phyloP scores from a whole-genome alignment of 2,329 filamentous ascomycete species.

The Colletotrichum caudatum region DNA sequence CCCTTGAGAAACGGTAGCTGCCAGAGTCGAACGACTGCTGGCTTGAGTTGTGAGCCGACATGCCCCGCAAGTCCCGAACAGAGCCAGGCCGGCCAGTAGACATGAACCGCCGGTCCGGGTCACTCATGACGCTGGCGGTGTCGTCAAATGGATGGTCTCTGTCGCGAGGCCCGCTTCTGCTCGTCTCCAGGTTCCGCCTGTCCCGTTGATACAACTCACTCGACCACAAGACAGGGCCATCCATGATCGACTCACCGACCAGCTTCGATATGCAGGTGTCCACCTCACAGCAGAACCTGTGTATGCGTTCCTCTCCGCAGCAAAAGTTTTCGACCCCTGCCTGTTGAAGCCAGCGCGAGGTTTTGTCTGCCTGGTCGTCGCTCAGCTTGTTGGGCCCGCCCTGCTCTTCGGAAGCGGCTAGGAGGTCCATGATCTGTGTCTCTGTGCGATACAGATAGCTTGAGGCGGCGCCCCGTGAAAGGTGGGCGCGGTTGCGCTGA shows the following conservation, averaged over 20 bases:
- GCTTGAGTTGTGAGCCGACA: conserved; percentile 72
- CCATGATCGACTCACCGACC: conserved; percentile 84
- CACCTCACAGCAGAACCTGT: conserved; percentile 91
- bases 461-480: conserved; percentile 61
- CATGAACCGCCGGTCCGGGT: conserved; percentile 63
- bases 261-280: conserved; percentile 87
- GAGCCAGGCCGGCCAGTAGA: conserved; percentile 61
- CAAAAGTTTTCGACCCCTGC: conserved; percentile 93
- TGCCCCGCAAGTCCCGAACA: conserved; percentile 67
- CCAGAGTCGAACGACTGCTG: conserved; percentile 78
- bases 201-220: conserved; percentile 89
- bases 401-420: conserved; percentile 85
- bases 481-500: conserved; percentile 61
- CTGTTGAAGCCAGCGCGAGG: conserved; percentile 82
- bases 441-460: conserved; percentile 83
- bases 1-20: conserved; percentile 70
- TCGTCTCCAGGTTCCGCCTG: conserved; percentile 69
- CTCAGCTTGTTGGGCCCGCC: conserved; percentile 94
- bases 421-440: conserved; percentile 85
- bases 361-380: conserved; percentile 93
- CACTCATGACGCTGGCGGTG: conserved; percentile 65
- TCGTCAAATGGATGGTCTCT: conserved; percentile 65
- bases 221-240: conserved; percentile 91
- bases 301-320: conserved; percentile 92
- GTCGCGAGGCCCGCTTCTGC: conserved; percentile 55